A percentile compares a stretch with the other conserved stretches of the same genome.
Evolutionary conservation across 148 eudicot species (phyloP).

Genomic region (Chenopodium suecicum): DNA sequence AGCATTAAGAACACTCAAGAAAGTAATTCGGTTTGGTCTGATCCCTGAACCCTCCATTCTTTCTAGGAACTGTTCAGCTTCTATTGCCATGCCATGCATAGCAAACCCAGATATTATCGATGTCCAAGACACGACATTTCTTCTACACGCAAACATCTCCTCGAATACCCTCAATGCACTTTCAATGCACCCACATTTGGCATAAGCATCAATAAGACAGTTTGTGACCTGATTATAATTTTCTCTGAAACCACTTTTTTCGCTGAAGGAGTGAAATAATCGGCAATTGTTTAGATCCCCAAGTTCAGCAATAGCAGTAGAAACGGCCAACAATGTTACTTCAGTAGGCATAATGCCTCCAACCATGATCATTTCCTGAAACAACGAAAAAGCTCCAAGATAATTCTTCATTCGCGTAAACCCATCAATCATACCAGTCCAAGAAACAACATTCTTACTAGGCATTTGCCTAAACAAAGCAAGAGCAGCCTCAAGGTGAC

Average conservation of each 20-base stretch:
- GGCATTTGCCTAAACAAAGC: conserved; percentile 55
- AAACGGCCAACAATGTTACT: conserved; percentile 48
- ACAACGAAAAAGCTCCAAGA: conserved; percentile 41
- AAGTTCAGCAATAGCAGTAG: conserved; percentile 44
- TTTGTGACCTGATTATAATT: conserved; percentile 45
- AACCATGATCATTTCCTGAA: conserved; percentile 42
- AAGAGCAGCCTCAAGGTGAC: conserved; percentile 39
- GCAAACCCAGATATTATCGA: conserved; percentile 62
- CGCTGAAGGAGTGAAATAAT: conserved; percentile 44
- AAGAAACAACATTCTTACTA: conserved; percentile 50
- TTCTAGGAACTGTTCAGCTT: conserved; percentile 43
- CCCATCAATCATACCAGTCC: conserved; percentile 73
- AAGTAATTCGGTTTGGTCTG: conserved; percentile 55
- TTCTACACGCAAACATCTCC: conserved; percentile 27
- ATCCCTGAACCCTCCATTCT: conserved; percentile 43
- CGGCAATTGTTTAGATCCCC: conserved; percentile 48
- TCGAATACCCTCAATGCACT: conserved; percentile 46
- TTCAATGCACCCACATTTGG: conserved; percentile 58
- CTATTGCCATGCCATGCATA: conserved; percentile 61
- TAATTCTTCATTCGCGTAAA: conserved; percentile 36
- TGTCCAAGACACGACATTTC: conserved; percentile 63
- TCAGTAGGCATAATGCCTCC: conserved; percentile 52
- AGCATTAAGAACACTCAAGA: conserved; percentile 55
- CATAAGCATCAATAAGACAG: conserved; percentile 56
- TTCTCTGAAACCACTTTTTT: conserved; percentile 38